A percentile compares a stretch with the other conserved stretches of the same genome.
Conservation (phyloP, 148 eudicot species). For the Euryodendron excelsum region DNA sequence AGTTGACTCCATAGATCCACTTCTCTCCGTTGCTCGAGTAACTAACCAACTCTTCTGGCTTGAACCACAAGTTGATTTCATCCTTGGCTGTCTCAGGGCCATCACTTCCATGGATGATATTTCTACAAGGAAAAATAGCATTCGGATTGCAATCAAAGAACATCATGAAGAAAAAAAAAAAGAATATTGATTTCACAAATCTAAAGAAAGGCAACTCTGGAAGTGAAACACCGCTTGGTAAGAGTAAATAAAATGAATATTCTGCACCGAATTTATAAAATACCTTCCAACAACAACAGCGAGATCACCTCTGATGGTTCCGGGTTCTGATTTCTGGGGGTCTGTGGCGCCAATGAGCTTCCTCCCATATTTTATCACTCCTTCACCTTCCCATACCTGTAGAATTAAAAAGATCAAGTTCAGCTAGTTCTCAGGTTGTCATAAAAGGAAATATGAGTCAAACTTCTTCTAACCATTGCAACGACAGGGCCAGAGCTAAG, state of each 20-base stretch:
- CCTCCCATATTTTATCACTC: constrained; percentile 87
- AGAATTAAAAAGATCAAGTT: constrained; percentile 5
- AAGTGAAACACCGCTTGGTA: background rate
- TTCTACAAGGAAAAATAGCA: constrained; percentile 37
- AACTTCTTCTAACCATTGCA: constrained; percentile 72
- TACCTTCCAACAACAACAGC: constrained; percentile 99
- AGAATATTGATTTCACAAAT: background rate
- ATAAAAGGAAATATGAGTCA: background rate
- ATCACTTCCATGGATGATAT: constrained; percentile 95
- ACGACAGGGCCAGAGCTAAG: constrained; percentile 98
- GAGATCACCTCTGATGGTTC: constrained; percentile 96
- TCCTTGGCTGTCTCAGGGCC: constrained; percentile 98
- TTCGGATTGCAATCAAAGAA: background rate
- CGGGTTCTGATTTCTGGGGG: constrained; percentile 97
- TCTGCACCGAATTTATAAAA: background rate
- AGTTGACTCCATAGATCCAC: constrained; percentile 86
- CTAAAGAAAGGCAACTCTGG: background rate
- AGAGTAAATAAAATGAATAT: background rate
- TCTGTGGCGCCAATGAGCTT: constrained; percentile 98
- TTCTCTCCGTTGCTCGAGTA: constrained; percentile 82
- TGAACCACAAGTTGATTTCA: constrained; percentile 89
- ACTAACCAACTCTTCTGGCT: constrained; percentile 83
- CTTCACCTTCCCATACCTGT: constrained; percentile 99
- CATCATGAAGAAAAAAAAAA: background rate
- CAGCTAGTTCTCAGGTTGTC: constrained; percentile 1